Evolutionary conservation across 306 rosid genomes (phyloP).

Genomic region (Arachis stenosperma): DNA sequence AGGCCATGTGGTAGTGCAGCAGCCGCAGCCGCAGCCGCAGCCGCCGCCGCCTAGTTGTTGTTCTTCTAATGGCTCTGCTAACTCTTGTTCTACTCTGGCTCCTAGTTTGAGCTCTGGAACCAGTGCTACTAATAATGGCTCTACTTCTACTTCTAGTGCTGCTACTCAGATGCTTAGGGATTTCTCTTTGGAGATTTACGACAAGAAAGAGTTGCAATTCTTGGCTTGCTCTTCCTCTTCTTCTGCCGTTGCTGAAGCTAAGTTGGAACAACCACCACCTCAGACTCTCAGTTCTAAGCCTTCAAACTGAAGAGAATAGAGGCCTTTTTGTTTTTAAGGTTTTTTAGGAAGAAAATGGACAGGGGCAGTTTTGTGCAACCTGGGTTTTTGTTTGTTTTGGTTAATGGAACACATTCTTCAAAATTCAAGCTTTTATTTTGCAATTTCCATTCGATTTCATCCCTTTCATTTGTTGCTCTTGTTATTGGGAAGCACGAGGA

Average conservation of each 20-base stretch:
- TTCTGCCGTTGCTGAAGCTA: neutral
- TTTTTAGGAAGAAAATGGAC: neutral
- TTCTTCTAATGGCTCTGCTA: slow-evolving; percentile 40
- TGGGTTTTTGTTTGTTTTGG: slow-evolving; percentile 31
- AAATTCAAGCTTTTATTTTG: neutral
- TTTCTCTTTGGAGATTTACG: slow-evolving; percentile 68
- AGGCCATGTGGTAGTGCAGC: slow-evolving; percentile 23
- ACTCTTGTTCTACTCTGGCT: slow-evolving; percentile 50
- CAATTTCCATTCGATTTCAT: too few relatives aligned
- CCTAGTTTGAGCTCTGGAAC: slow-evolving; percentile 46
- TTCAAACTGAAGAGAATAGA: slow-evolving; percentile 33
- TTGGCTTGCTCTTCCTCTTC: slow-evolving; percentile 49
- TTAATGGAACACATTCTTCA: neutral
- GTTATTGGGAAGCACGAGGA: neutral
- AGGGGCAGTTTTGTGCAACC: neutral
- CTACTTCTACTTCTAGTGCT: slow-evolving; percentile 7
- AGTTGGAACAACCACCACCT: slow-evolving; percentile 46
- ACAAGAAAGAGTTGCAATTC: slow-evolving; percentile 79
- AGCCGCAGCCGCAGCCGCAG: neutral
- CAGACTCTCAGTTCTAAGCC: slow-evolving; percentile 37
- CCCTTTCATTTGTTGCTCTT: neutral
- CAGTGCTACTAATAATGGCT: slow-evolving; percentile 22
- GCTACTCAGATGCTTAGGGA: slow-evolving; percentile 67
- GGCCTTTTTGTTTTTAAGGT: neutral
- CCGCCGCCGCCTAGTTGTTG: slow-evolving; percentile 24